Conservation (phyloP, 2,329 filamentous ascomycete species). For the Colletotrichum sp. region DNA sequence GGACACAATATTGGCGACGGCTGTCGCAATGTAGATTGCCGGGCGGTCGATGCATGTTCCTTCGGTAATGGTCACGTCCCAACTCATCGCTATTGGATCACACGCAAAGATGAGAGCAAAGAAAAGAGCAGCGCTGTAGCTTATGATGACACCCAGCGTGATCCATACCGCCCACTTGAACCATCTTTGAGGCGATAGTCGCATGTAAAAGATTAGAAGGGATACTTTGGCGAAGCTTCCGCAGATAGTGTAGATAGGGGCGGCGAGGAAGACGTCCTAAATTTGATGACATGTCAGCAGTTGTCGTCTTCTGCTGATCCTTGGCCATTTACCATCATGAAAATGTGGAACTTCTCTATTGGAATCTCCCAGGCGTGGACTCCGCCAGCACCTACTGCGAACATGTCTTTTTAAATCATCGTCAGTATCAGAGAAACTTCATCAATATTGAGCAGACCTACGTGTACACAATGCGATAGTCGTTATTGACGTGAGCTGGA, state of each 20-base stretch:
- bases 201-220: conserved; percentile 42
- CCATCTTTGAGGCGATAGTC: conserved; percentile 37
- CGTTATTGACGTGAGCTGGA: conserved; percentile 5
- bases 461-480: conserved; percentile 1
- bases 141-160: conserved; percentile 31
- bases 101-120: conserved; percentile 42
- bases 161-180: conserved; percentile 35
- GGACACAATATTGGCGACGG: conserved; percentile 50
- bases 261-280: conserved; percentile 31
- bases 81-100: conserved; percentile 35
- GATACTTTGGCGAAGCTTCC: conserved; percentile 40
- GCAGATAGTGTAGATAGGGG: conserved; percentile 36
- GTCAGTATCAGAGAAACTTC: neutral
- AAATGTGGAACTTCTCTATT: conserved; percentile 28
- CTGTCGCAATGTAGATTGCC: conserved; percentile 52
- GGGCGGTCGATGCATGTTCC: conserved; percentile 50
- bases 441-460: neutral
- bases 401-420: conserved; percentile 27
- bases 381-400: conserved; percentile 28
- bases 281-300: neutral
- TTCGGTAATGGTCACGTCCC: conserved; percentile 31
- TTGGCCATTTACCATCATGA: conserved; percentile 25
- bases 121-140: conserved; percentile 37
- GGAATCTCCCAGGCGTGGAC: conserved; percentile 37
- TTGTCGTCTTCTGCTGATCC: no score